Conservation (phyloP, 1,284 basidiomycete genomes). For the Caloboletus firmus region DNA sequence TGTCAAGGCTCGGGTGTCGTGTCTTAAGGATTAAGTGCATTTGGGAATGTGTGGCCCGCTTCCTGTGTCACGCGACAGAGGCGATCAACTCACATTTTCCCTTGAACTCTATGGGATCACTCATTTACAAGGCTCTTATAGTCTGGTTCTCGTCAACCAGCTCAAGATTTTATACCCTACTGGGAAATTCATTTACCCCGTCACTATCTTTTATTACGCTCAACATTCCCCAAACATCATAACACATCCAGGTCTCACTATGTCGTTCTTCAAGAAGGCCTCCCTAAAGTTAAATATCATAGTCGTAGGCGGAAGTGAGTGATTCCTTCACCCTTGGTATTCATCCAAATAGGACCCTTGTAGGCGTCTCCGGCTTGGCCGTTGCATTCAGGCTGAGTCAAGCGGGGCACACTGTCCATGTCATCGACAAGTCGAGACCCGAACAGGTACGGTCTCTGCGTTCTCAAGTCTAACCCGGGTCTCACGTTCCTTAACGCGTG, state of each 20-base stretch:
- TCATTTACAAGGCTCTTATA: neutral
- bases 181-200: neutral
- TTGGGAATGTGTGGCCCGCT: neutral
- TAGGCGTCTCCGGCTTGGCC: conserved; percentile 46
- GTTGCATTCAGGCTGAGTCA: conserved; percentile 45
- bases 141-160: neutral
- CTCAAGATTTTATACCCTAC: neutral
- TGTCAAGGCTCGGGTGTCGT: conserved; percentile 5
- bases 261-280: conserved; percentile 15
- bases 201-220: neutral
- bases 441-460: conserved; percentile 27
- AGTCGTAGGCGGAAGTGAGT: conserved; percentile 44
- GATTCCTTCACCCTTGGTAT: neutral
- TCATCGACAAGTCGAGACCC: conserved; percentile 43
- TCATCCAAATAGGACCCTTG: neutral
- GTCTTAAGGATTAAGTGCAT: neutral
- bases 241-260: neutral
- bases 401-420: conserved; percentile 46
- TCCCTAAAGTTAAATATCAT: conserved; percentile 39
- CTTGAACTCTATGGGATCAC: neutral
- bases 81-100: conserved; percentile 2
- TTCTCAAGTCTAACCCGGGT: neutral
- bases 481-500: neutral
- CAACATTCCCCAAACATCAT: neutral
- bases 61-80: conserved; percentile 3